These are phyloP conservation scores for Pichia sp. DNA, from an alignment of 1,139 yeast genomes.

Conservation along the genomic window DNA sequence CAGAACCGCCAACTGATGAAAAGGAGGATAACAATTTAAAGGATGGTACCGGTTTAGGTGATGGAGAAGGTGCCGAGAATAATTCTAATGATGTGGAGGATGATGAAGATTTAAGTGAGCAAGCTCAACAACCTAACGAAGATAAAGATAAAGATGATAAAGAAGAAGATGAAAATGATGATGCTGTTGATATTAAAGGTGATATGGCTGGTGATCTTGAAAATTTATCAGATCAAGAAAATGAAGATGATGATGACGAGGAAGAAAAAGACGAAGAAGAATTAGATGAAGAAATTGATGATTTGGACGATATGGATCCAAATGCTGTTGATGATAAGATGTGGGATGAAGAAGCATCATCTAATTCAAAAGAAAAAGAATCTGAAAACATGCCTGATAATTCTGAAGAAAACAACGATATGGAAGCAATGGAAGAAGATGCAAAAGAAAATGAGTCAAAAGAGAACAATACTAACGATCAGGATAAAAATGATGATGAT, in stretches of 20 bases:
- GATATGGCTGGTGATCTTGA: slow-evolving; percentile 95
- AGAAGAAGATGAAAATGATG: slow-evolving; percentile 59
- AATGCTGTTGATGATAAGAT: slow-evolving; percentile 95
- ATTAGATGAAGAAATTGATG: slow-evolving; percentile 85
- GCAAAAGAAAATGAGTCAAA: slow-evolving; percentile 30
- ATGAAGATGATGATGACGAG: slow-evolving; percentile 49
- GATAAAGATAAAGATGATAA: slow-evolving; percentile 64
- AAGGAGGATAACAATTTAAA: slow-evolving; percentile 59
- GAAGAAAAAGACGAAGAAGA: slow-evolving; percentile 50
- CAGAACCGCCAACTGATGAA: slow-evolving; percentile 70
- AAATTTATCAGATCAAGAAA: slow-evolving; percentile 56
- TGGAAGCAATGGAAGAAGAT: slow-evolving; percentile 56
- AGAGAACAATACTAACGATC: slow-evolving; percentile 30
- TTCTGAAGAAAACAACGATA: slow-evolving; percentile 48
- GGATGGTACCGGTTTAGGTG: slow-evolving; percentile 93
- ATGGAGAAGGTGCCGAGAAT: slow-evolving; percentile 84
- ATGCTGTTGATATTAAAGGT: slow-evolving; percentile 91
- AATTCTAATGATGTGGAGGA: slow-evolving; percentile 84
- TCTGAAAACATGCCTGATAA: slow-evolving; percentile 62
- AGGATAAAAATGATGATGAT: slow-evolving; percentile 30
- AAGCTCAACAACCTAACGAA: slow-evolving; percentile 79
- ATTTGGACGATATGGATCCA: slow-evolving; percentile 85
- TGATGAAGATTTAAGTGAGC: slow-evolving; percentile 85
- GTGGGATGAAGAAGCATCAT: slow-evolving; percentile 95
- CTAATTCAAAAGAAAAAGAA: slow-evolving; percentile 65